phyloP scores from a whole-genome alignment of 2,329 filamentous ascomycete genomes.

The Simplicillium aogashimaense region DNA sequence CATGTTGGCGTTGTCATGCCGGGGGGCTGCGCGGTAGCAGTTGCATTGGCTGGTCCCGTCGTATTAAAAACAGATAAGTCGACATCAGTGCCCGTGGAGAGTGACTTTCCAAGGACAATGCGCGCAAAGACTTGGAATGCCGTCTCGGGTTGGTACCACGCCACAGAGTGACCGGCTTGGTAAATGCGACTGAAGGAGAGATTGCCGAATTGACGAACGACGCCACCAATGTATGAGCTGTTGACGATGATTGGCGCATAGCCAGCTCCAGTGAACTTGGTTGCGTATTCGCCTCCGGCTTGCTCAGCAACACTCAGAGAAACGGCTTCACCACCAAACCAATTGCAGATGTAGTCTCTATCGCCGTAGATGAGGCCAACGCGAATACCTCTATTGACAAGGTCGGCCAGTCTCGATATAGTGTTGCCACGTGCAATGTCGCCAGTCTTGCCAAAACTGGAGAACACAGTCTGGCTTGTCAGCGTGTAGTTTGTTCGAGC shows the following conservation, averaged over 20 bases:
- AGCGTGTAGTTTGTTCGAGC: slow-evolving; percentile 51
- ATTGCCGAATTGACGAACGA: slow-evolving; percentile 69
- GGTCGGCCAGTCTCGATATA: slow-evolving; percentile 46
- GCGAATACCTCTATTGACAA: slow-evolving; percentile 53
- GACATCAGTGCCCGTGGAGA: slow-evolving; percentile 44
- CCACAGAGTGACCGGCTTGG: slow-evolving; percentile 54
- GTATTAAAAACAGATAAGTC: slow-evolving; percentile 44
- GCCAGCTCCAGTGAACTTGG: slow-evolving; percentile 53
- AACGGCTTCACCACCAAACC: slow-evolving; percentile 65
- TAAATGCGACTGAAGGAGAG: slow-evolving; percentile 59
- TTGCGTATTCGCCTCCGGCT: slow-evolving; percentile 34
- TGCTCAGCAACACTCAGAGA: slow-evolving; percentile 50
- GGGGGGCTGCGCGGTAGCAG: slow-evolving; percentile 42
- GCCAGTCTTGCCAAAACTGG: slow-evolving; percentile 37
- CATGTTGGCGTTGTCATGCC: slow-evolving; percentile 42
- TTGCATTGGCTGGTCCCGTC: slow-evolving; percentile 46
- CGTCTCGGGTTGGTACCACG: slow-evolving; percentile 51
- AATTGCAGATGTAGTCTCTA: slow-evolving; percentile 55
- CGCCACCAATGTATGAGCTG: slow-evolving; percentile 56
- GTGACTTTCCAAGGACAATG: slow-evolving; percentile 43
- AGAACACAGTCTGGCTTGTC: slow-evolving; percentile 33
- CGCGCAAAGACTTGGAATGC: slow-evolving; percentile 51
- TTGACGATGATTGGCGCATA: slow-evolving; percentile 66
- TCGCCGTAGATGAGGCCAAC: slow-evolving; percentile 65
- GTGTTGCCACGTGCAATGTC: slow-evolving; percentile 57